Evolutionary conservation across 2,329 filamentous ascomycete species (phyloP).

Genomic region (Tolypocladium ophioglossoides): DNA sequence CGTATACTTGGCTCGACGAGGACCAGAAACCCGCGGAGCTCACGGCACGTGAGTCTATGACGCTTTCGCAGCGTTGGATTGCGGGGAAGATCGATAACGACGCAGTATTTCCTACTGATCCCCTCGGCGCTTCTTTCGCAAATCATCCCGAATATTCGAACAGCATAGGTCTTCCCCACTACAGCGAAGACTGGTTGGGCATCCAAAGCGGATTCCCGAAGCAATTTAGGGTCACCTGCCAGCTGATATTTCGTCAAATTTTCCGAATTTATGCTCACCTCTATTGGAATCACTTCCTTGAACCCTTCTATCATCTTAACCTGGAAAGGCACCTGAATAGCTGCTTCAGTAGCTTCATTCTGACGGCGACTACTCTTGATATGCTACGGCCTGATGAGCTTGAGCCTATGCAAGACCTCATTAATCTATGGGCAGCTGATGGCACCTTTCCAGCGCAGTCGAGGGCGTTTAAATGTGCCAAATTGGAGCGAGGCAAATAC

Average conservation of each 20-base stretch:
- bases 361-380: slow-evolving; percentile 64
- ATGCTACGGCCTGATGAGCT: slow-evolving; percentile 76
- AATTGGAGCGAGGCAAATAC: slow-evolving; percentile 23
- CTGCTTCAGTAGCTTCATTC: slow-evolving; percentile 71
- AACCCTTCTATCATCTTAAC: slow-evolving; percentile 69
- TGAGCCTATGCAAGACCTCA: slow-evolving; percentile 83
- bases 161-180: slow-evolving; percentile 45
- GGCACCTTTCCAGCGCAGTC: slow-evolving; percentile 70
- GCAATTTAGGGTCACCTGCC: slow-evolving; percentile 74
- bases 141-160: slow-evolving; percentile 41
- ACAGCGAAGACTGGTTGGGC: slow-evolving; percentile 63
- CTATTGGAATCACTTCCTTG: slow-evolving; percentile 84
- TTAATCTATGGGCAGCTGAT: slow-evolving; percentile 78
- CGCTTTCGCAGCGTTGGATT: slow-evolving; percentile 89
- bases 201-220: slow-evolving; percentile 80
- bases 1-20: not conserved
- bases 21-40: slow-evolving; percentile 70
- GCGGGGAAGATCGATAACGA: slow-evolving; percentile 81
- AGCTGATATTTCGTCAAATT: slow-evolving; percentile 88
- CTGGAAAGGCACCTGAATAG: slow-evolving; percentile 68
- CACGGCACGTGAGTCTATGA: slow-evolving; percentile 80
- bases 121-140: slow-evolving; percentile 50
- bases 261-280: slow-evolving; percentile 93
- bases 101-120: slow-evolving; percentile 75
- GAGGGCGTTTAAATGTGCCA: slow-evolving; percentile 48